A percentile compares a stretch with the other conserved stretches of the same genome.
These are phyloP conservation scores for Oxyria digyna DNA, from an alignment of 148 eudicot genomes.

Conservation along the genomic window DNA sequence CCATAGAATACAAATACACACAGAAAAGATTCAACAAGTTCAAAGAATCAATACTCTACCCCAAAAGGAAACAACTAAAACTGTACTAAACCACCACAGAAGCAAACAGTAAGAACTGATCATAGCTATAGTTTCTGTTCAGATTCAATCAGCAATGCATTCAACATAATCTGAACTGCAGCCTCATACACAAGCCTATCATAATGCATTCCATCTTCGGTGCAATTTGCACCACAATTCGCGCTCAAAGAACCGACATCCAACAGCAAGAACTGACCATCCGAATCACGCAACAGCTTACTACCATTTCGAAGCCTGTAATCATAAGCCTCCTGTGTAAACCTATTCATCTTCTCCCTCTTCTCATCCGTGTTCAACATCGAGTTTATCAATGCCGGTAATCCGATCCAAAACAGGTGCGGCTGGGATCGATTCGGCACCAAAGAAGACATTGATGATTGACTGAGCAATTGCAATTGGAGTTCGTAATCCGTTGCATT, in stretches of 20 bases:
- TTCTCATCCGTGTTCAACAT: slow-evolving; percentile 86
- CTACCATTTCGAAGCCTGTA: slow-evolving; percentile 29
- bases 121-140: slow-evolving; percentile 51
- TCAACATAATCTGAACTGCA: slow-evolving; percentile 70
- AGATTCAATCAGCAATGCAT: slow-evolving; percentile 85
- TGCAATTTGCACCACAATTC: slow-evolving; percentile 58
- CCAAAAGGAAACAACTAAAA: not conserved
- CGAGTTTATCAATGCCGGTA: slow-evolving; percentile 67
- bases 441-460: slow-evolving; percentile 29
- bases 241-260: slow-evolving; percentile 47
- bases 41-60: not conserved
- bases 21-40: slow-evolving; percentile 5
- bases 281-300: slow-evolving; percentile 51
- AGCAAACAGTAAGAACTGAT: not conserved
- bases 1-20: too few relatives aligned
- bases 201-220: slow-evolving; percentile 91
- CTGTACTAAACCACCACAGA: not conserved
- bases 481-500: slow-evolving; percentile 43
- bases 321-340: slow-evolving; percentile 27
- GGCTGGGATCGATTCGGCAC: slow-evolving; percentile 38
- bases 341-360: slow-evolving; percentile 58
- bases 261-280: slow-evolving; percentile 58
- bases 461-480: slow-evolving; percentile 32
- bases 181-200: slow-evolving; percentile 59
- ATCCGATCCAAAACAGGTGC: slow-evolving; percentile 81